A percentile compares a stretch with the other conserved stretches of the same genome.
phyloP scores from a whole-genome alignment of 1,284 basidiomycete species.

The Cryptococcus wingfieldii region DNA sequence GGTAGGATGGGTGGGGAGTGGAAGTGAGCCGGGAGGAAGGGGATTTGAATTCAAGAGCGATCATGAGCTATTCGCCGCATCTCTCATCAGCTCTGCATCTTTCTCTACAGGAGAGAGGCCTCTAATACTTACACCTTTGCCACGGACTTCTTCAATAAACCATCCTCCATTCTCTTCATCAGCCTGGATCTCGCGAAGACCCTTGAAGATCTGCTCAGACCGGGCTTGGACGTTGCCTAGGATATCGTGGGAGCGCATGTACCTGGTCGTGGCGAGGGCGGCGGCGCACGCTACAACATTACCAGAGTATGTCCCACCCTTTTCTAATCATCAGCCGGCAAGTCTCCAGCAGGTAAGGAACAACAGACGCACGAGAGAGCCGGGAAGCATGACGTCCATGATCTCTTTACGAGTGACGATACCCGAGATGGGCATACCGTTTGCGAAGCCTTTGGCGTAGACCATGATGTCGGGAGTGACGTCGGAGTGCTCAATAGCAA shows the following conservation, averaged over 20 bases:
- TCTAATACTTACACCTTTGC: slow-evolving; percentile 53
- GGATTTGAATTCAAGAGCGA: slow-evolving; percentile 63
- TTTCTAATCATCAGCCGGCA: neutral
- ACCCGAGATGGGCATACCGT: slow-evolving; percentile 76
- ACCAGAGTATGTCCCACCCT: slow-evolving; percentile 56
- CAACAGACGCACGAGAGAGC: slow-evolving; percentile 21
- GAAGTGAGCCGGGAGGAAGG: slow-evolving; percentile 35
- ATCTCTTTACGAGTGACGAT: slow-evolving; percentile 74
- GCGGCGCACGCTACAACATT: slow-evolving; percentile 83
- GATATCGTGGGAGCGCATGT: slow-evolving; percentile 51
- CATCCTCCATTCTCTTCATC: slow-evolving; percentile 50
- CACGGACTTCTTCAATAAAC: slow-evolving; percentile 71
- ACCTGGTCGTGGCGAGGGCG: slow-evolving; percentile 56
- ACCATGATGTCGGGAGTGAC: slow-evolving; percentile 79
- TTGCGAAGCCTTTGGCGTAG: slow-evolving; percentile 66
- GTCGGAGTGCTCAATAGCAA: slow-evolving; percentile 62
- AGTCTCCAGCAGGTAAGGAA: neutral
- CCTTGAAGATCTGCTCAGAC: slow-evolving; percentile 64
- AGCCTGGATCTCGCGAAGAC: slow-evolving; percentile 51
- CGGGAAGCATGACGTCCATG: slow-evolving; percentile 52
- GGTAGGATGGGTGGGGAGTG: slow-evolving; percentile 31
- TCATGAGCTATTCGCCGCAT: slow-evolving; percentile 57
- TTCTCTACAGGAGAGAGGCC: neutral
- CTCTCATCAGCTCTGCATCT: neutral
- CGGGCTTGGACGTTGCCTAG: slow-evolving; percentile 69